These are phyloP conservation scores for Penicillium sp. DNA, from an alignment of 2,329 filamentous ascomycete genomes.

Conservation along the genomic window DNA sequence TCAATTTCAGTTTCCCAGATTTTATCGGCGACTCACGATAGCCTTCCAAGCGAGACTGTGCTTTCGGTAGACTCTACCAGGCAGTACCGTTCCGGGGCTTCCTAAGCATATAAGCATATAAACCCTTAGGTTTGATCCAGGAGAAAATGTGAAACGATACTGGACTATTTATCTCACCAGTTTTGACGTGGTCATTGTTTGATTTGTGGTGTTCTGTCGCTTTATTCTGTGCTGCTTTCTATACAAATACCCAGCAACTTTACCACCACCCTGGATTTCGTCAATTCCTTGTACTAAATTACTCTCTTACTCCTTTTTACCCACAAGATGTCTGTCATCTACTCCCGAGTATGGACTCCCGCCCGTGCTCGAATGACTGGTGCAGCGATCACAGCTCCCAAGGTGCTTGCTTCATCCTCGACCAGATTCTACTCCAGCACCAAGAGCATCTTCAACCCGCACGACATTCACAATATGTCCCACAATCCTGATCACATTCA, in stretches of 20 bases:
- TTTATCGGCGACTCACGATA: background rate
- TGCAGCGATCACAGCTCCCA: conserved; percentile 5
- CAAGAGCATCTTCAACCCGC: conserved; percentile 16
- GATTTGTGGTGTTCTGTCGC: background rate
- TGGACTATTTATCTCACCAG: background rate
- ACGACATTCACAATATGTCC: conserved; percentile 17
- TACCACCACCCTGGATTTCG: background rate
- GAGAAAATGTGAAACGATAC: background rate
- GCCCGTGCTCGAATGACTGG: conserved; percentile 16
- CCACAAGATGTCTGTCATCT: conserved; percentile 16
- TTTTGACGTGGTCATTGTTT: background rate
- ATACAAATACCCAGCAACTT: background rate
- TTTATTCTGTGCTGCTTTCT: background rate
- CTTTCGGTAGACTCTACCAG: conserved; percentile 22
- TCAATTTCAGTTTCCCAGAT: conserved; percentile 14
- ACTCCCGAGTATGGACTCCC: conserved; percentile 12
- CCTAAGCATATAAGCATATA: conserved; percentile 28
- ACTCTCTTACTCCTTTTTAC: background rate
- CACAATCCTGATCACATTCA: conserved; percentile 36
- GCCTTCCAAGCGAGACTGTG: conserved; percentile 4
- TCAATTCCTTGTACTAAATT: background rate
- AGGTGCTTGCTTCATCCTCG: conserved; percentile 11
- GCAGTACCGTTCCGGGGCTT: conserved; percentile 18
- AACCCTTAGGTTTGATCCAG: conserved; percentile 14
- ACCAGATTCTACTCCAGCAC: conserved; percentile 25